phyloP scores from a whole-genome alignment of 371 early-diverging fungal genomes.

The Funneliformis caledonium region DNA sequence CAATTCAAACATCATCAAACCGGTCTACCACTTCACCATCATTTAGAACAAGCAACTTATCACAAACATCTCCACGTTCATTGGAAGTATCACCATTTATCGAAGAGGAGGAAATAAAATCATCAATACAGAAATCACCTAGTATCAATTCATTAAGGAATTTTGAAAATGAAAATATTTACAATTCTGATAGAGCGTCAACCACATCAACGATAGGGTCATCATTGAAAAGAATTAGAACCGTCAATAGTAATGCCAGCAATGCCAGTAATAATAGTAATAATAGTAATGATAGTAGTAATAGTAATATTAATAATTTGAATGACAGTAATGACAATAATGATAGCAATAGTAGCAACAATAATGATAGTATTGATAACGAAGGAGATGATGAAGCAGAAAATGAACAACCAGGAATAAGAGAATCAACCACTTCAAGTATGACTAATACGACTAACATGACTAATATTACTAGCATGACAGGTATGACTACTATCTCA shows the following conservation, averaged over 20 bases:
- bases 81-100: background rate
- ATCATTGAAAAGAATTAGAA: slow-evolving; percentile 26
- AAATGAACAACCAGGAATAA: background rate
- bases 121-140: background rate
- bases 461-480: background rate
- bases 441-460: background rate
- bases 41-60: background rate
- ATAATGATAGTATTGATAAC: background rate
- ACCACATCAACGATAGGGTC: slow-evolving; percentile 13
- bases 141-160: background rate
- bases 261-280: background rate
- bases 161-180: background rate
- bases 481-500: background rate
- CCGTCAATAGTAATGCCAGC: background rate
- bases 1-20: background rate
- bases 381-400: background rate
- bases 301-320: too few relatives aligned
- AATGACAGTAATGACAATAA: too few relatives aligned
- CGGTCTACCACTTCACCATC: background rate
- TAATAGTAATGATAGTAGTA: too few relatives aligned
- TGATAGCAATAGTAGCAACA: background rate
- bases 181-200: slow-evolving; percentile 19
- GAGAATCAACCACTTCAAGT: background rate
- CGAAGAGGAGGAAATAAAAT: background rate
- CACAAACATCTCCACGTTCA: background rate